phyloP scores from a whole-genome alignment of 78 protist species.

The Dictyostelium purpureum region DNA sequence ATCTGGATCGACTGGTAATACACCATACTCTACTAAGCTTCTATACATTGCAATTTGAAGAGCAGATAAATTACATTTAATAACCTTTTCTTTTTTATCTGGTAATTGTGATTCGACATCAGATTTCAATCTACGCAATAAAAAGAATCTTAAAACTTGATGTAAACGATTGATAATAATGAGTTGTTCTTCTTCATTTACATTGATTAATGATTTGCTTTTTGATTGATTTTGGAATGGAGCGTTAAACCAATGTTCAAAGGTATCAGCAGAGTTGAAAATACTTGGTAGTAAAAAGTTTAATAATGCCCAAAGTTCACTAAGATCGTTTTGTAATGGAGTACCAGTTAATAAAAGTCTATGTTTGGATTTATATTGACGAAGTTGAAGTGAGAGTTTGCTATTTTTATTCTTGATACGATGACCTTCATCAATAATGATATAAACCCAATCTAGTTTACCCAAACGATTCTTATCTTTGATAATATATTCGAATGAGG shows the following conservation, averaged over 20 bases:
- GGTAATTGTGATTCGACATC: conserved; percentile 95
- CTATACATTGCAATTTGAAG: conserved; percentile 86
- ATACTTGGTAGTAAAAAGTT: conserved; percentile 93
- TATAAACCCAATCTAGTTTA: conserved; percentile 67
- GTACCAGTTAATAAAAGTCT: conserved; percentile 97
- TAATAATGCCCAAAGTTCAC: conserved; percentile 96
- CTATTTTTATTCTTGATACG: conserved; percentile 78
- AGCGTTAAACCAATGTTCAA: conserved; percentile 93
- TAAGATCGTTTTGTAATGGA: conserved; percentile 96
- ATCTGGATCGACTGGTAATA: conserved; percentile 44
- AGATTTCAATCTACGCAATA: conserved; percentile 91
- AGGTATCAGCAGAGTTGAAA: conserved; percentile 84
- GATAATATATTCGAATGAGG: conserved; percentile 85
- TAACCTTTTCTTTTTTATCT: conserved; percentile 90
- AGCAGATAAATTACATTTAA: conserved; percentile 82
- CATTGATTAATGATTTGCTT: conserved; percentile 30
- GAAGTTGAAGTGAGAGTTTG: conserved; percentile 52
- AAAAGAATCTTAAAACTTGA: conserved; percentile 80
- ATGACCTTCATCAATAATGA: conserved; percentile 97
- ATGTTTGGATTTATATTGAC: conserved; percentile 79
- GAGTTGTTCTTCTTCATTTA: conserved; percentile 85
- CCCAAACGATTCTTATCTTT: conserved; percentile 48
- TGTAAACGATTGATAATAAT: conserved; percentile 90
- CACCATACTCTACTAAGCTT: conserved; percentile 32
- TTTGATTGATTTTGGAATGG: conserved; percentile 83